phyloP scores from a whole-genome alignment of 2,329 filamentous ascomycete species.

The Colletotrichum acutatum region DNA sequence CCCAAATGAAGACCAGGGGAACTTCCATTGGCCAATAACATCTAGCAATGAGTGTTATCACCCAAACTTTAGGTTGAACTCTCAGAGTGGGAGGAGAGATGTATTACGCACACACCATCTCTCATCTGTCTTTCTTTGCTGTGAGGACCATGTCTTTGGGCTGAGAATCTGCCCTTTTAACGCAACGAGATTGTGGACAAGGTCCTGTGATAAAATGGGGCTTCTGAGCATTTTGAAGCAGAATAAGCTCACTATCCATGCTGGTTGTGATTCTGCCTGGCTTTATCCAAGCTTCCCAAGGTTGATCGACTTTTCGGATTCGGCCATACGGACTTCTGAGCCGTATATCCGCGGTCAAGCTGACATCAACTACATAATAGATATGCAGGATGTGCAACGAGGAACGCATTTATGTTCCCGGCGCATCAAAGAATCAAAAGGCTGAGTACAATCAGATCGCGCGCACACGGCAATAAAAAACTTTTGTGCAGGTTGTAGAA shows the following conservation, averaged over 20 bases:
- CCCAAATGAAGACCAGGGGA: neutral
- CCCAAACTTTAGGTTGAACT: neutral
- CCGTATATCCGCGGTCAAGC: neutral
- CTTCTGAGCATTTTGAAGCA: neutral
- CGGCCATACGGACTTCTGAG: neutral
- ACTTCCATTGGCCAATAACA: neutral
- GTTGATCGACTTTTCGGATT: neutral
- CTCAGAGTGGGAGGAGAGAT: neutral
- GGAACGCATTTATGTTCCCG: no score
- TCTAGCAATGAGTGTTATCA: neutral
- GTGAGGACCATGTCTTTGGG: neutral
- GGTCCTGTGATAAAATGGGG: neutral
- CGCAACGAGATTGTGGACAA: no score
- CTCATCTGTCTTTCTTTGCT: neutral
- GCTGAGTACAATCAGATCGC: neutral
- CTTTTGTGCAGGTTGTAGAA: no score
- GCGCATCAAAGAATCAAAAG: no score
- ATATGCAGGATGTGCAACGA: neutral
- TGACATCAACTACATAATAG: no score
- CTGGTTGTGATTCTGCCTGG: neutral
- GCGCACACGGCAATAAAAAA: neutral
- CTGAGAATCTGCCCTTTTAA: no score
- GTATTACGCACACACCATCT: neutral
- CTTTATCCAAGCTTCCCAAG: neutral
- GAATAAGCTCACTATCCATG: neutral